Percentiles rank a stretch among this genome's conserved stretches.
These are phyloP conservation scores for Kodamaea leandrae DNA, from an alignment of 805 yeast genomes.

Conservation along the genomic window DNA sequence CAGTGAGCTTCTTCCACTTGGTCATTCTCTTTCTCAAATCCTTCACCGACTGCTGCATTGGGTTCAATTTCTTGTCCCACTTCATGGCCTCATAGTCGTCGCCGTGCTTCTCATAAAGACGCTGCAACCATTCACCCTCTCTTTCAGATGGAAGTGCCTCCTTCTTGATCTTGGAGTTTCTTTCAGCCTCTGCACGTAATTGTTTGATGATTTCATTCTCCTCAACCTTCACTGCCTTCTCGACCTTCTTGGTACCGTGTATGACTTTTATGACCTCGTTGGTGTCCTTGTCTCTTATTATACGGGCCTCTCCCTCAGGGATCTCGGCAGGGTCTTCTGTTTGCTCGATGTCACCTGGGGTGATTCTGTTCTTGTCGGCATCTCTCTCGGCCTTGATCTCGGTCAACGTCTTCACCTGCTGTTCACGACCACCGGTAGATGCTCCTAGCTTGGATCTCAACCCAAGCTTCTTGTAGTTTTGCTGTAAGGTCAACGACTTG, in stretches of 20 bases:
- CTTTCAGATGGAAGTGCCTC: constrained; percentile 64
- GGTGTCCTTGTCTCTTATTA: constrained; percentile 60
- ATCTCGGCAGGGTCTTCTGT: constrained; percentile 58
- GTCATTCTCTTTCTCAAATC: constrained; percentile 69
- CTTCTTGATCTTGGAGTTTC: constrained; percentile 46
- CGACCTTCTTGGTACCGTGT: constrained; percentile 63
- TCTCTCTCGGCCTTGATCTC: constrained; percentile 34
- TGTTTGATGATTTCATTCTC: constrained; percentile 51
- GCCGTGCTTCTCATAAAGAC: constrained; percentile 73
- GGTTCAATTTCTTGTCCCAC: constrained; percentile 84
- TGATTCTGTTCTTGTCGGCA: constrained; percentile 25
- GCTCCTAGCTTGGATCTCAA: constrained; percentile 62
- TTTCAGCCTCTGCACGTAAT: constrained; percentile 52
- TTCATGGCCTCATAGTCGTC: constrained; percentile 87
- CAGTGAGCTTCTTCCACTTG: constrained; percentile 61
- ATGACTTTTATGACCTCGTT: constrained; percentile 67
- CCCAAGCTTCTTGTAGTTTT: constrained; percentile 84
- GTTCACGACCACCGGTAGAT: constrained; percentile 81
- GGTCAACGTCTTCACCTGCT: constrained; percentile 41
- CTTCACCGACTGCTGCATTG: constrained; percentile 80
- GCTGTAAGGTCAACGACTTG: constrained; percentile 70
- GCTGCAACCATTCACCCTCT: constrained; percentile 70
- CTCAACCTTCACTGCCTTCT: constrained; percentile 26
- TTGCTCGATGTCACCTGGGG: constrained; percentile 38
- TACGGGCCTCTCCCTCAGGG: constrained; percentile 75